Evolutionary conservation across 768 basidiomycete species (phyloP).

Genomic region (Myochromella boudieri): DNA sequence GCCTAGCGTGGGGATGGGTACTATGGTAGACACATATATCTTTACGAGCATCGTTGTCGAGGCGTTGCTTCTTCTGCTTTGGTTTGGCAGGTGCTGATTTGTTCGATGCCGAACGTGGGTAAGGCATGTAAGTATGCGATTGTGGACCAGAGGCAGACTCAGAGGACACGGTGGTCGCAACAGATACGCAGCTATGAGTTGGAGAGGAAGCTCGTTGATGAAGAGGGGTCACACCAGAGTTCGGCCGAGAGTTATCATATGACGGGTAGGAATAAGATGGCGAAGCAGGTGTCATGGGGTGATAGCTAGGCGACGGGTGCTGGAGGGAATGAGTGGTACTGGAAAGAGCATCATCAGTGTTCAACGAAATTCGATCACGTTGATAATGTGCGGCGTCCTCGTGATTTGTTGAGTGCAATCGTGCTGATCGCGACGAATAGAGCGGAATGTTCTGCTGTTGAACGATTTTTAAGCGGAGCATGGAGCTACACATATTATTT

Average conservation of each 20-base stretch:
- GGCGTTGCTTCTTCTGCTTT: conserved; percentile 69
- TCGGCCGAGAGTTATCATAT: conserved; percentile 46
- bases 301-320: conserved; percentile 40
- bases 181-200: conserved; percentile 55
- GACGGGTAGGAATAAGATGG: conserved; percentile 44
- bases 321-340: too few species aligned
- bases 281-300: conserved; percentile 44
- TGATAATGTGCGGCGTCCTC: conserved; percentile 32
- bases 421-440: conserved; percentile 34
- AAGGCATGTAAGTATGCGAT: conserved; percentile 18
- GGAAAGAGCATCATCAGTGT: conserved; percentile 23
- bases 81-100: not conserved
- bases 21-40: conserved; percentile 69
- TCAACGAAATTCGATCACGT: conserved; percentile 32
- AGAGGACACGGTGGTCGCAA: conserved; percentile 52
- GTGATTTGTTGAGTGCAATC: conserved; percentile 38
- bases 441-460: conserved; percentile 25
- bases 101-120: conserved; percentile 7
- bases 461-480: conserved; percentile 1
- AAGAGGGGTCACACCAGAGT: conserved; percentile 34
- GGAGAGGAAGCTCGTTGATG: conserved; percentile 61
- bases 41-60: conserved; percentile 74
- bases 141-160: conserved; percentile 21
- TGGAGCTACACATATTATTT: not conserved
- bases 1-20: conserved; percentile 65